These are phyloP conservation scores for Nidula niveotomentosa DNA, from an alignment of 1,284 basidiomycete species.

Conservation along the genomic window DNA sequence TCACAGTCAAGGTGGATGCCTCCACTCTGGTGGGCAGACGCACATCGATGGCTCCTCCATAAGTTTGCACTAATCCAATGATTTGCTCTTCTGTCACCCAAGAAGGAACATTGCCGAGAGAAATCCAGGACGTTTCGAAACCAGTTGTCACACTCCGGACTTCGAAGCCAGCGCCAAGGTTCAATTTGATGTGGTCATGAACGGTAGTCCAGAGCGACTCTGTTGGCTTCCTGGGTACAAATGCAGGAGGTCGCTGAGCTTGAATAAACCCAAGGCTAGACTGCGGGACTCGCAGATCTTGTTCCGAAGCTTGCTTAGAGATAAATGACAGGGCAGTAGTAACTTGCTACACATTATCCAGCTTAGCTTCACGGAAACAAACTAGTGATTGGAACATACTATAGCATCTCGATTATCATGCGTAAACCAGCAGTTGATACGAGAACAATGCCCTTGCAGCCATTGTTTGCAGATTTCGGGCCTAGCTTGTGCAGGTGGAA, in stretches of 20 bases:
- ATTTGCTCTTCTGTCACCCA: slow-evolving; percentile 24
- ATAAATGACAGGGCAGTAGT: too few species aligned
- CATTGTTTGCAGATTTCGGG: too few species aligned
- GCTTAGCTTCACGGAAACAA: too few species aligned
- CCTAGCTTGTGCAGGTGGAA: too few species aligned
- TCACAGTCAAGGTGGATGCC: slow-evolving; percentile 28
- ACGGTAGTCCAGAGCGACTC: slow-evolving; percentile 16
- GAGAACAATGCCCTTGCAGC: too few species aligned
- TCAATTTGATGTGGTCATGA: slow-evolving; percentile 39
- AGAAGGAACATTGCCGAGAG: slow-evolving; percentile 35
- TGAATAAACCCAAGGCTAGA: too few species aligned
- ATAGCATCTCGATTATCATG: too few species aligned
- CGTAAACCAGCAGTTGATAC: too few species aligned
- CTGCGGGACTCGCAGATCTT: too few species aligned
- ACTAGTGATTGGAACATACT: too few species aligned
- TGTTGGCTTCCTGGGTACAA: background rate
- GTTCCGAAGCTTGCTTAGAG: too few species aligned
- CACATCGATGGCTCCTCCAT: slow-evolving; percentile 46
- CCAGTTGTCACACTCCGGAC: slow-evolving; percentile 41
- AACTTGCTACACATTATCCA: too few species aligned
- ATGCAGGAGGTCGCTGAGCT: background rate
- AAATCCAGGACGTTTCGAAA: slow-evolving; percentile 44
- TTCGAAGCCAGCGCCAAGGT: slow-evolving; percentile 39
- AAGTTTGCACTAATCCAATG: slow-evolving; percentile 27
- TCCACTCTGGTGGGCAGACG: slow-evolving; percentile 14